Conservation (phyloP, 805 yeast species). For the Cyberlindnera petersonii region DNA sequence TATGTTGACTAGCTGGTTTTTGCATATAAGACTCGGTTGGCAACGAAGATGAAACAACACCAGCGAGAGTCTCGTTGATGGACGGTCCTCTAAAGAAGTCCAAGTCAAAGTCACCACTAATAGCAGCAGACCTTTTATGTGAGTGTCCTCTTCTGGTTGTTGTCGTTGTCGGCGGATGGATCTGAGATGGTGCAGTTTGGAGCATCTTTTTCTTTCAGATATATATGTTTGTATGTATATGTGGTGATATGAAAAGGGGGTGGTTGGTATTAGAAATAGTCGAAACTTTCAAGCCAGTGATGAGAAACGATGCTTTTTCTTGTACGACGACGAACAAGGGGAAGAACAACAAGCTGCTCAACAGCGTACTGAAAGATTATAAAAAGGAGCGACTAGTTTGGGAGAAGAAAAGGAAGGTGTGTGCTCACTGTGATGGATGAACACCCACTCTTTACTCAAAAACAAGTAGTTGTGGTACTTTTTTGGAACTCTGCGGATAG, state of each 20-base stretch:
- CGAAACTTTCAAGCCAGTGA: no score
- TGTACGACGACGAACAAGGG: no score
- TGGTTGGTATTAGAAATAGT: no score
- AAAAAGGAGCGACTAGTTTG: background rate
- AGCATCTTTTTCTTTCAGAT: constrained; percentile 10
- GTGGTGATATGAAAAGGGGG: background rate
- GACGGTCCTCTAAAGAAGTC: constrained; percentile 25
- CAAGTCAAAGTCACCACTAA: constrained; percentile 76
- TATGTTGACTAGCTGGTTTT: constrained; percentile 1
- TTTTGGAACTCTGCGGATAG: no score
- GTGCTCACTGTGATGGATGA: no score
- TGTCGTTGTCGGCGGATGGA: constrained; percentile 27
- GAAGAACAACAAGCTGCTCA: no score
- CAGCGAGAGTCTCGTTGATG: constrained; percentile 14
- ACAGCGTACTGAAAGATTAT: no score
- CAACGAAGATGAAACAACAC: constrained; percentile 10
- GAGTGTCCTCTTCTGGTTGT: constrained; percentile 56
- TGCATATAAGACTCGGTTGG: constrained; percentile 9
- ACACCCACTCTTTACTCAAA: no score
- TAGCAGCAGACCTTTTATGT: constrained; percentile 83
- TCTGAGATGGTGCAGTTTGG: constrained; percentile 19
- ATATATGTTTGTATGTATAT: background rate
- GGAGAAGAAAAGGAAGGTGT: no score
- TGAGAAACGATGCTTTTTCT: no score
- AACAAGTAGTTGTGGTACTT: no score